phyloP scores from a whole-genome alignment of 2,329 filamentous ascomycete species.

The Fusarium paranaense region DNA sequence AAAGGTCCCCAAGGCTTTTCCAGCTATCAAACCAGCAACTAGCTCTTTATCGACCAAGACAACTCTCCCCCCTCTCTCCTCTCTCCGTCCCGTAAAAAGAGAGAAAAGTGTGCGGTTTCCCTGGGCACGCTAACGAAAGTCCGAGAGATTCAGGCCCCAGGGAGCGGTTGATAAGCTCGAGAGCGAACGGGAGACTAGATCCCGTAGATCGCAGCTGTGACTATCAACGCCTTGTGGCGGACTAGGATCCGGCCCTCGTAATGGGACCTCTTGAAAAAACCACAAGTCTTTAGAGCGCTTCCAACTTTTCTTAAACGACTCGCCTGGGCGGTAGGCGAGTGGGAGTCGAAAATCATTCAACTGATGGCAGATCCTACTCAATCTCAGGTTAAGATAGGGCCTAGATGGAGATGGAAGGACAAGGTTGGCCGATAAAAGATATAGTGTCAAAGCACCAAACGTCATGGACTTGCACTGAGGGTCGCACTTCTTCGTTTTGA shows the following conservation, averaged over 20 bases:
- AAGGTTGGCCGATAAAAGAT: neutral
- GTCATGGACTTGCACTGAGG: neutral
- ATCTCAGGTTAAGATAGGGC: neutral
- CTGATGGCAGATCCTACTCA: no score
- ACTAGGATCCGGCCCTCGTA: no score
- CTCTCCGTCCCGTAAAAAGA: neutral
- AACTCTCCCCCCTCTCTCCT: neutral
- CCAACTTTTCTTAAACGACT: neutral
- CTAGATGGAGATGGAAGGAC: neutral
- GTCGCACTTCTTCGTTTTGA: neutral
- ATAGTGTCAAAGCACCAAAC: neutral
- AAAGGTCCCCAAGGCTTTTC: neutral
- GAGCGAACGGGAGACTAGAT: neutral
- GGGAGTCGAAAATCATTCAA: neutral
- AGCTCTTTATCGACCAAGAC: neutral
- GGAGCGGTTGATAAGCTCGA: neutral
- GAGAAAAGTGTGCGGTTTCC: neutral
- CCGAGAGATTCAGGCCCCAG: neutral
- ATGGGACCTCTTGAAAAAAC: neutral
- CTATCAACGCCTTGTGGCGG: neutral
- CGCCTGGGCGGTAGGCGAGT: neutral
- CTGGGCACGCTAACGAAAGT: neutral
- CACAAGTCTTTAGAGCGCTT: neutral
- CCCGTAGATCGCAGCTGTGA: neutral
- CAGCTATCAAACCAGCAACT: neutral